Percentiles rank a stretch among this genome's conserved stretches.
These are phyloP conservation scores for Strobilomyces confusus DNA, from an alignment of 768 basidiomycete genomes.

Conservation along the genomic window DNA sequence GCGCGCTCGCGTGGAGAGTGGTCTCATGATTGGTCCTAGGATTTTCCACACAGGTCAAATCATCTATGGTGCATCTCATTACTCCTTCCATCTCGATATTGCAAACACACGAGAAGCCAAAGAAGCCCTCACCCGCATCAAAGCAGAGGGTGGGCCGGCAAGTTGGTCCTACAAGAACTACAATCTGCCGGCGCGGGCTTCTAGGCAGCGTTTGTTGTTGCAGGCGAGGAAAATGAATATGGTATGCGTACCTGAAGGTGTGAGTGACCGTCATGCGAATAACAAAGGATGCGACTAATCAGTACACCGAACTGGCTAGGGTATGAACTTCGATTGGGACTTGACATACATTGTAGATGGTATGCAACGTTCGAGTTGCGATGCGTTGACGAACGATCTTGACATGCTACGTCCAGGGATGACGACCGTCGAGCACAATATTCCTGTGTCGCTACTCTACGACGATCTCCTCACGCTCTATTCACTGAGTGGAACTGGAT, in stretches of 20 bases:
- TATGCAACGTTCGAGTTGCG: conserved; percentile 20
- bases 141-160: conserved; percentile 65
- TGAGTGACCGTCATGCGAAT: conserved; percentile 21
- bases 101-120: conserved; percentile 57
- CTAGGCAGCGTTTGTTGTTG: conserved; percentile 60
- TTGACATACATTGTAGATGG: conserved; percentile 77
- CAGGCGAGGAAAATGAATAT: conserved; percentile 60
- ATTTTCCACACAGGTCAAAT: conserved; percentile 68
- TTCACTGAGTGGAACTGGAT: conserved; percentile 63
- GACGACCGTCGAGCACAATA: conserved; percentile 71
- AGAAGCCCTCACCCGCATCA: conserved; percentile 64
- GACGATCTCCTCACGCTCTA: conserved; percentile 64
- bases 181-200: conserved; percentile 63
- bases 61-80: conserved; percentile 43
- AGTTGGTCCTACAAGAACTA: conserved; percentile 80
- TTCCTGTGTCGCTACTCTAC: conserved; percentile 62
- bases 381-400: neutral
- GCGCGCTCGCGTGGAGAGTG: conserved; percentile 64
- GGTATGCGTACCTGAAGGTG: conserved; percentile 72
- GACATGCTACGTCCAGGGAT: conserved; percentile 43
- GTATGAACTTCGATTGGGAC: conserved; percentile 81
- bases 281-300: neutral
- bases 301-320: conserved; percentile 28
- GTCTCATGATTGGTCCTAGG: conserved; percentile 63
- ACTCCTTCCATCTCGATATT: conserved; percentile 65